Base-by-base conservation (phyloP, 2,329 filamentous ascomycete genomes). In the Neoscytalidium dimidiatum region DNA sequence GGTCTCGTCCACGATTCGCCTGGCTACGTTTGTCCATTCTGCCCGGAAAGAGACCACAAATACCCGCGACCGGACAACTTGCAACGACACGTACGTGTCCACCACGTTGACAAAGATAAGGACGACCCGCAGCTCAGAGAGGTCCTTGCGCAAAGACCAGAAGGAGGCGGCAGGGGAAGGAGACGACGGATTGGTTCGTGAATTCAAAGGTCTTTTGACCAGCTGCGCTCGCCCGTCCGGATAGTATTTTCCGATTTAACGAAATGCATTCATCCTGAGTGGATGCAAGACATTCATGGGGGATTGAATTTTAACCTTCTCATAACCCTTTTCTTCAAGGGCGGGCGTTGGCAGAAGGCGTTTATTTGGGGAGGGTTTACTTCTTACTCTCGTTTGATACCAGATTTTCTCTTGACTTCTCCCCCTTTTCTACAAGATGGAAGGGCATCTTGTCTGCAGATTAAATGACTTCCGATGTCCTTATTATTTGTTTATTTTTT, bases 21-120 rank as follows among this genome's bases (percentile, higher is more conserved):
- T 1, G 94, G 94, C 66, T 99, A 98, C 73, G 89, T 97, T 31
- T 99, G 95, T 76, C 95, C 95, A 0, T 98, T 97, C 74, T 99
- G 95, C 76, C 91, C 92, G 1, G 93, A 97, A 72, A 86, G 93
- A 69, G 93, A 97, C 75, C 94, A 97, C 77, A 94, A 91, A 74
- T 98, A 98, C 76, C 95, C 95, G 4, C 85, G 95, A 70, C 95
- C 95, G 35, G 95, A 99, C 77, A 98, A 98, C 82, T 81, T 99
- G 64, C 94, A 97, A 81, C 88, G 94, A 77, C 95, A 99, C 78
- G 95, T 98, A 35, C 88, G 92, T 63, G 92, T 95, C 46, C 94
- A 98, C 75, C 95, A 98, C 75, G 82, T 89, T 43, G 94, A 98
- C 73, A 95, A 92, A 76, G 89, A 91, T 74, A 94, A 93, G 77